Base-by-base conservation (phyloP, 2,329 filamentous ascomycete genomes). In the Penicillium hesseltinei region DNA sequence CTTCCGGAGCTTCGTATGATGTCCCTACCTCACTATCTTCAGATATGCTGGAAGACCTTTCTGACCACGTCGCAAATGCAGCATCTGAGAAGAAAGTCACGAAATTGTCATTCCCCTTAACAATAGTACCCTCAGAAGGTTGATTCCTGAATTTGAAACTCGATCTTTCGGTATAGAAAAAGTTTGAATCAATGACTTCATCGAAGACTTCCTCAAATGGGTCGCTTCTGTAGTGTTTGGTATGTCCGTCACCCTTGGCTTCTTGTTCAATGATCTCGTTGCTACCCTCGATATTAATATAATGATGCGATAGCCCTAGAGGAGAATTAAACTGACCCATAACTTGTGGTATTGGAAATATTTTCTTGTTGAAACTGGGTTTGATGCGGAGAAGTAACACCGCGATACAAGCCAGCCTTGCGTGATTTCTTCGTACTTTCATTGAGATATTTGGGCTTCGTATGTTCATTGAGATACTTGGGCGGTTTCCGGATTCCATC, bases 401-500 rank as follows among this genome's bases (percentile, higher is more conserved):
- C 21, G 9, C 5, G 11, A 33, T 17, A 3, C 5, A 27, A 44
- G 8, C 27, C 11, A 19, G 4, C 25, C 11, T 8, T 38, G 1
- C 5, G 9, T 11, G 6, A 2, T 29, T 48, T 47, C 1, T 29
- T 50, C 9, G 36, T 10, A 23, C 4, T 23, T 7, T 36, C 45
- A 19, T 17, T 35, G 5, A 62, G 51, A 17, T 62, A 62, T 49
- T 60, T 62, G 2, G 57, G 60, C 5, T 23, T 23, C 23, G 23
- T 23, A 23, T 23, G 1, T 7, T 36, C 45, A 19, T 17, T 35
- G 5, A 62, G 51, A 17, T 62, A 62, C 53, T 60, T 62, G 2
- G 57, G 60, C 5, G 25, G 45, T 19, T 62, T 60, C 7, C 54
- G 57, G 33, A 29, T 3, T 15, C 60, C 57, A n/a, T 62, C 60